Evolutionary conservation across 2,329 filamentous ascomycete species (phyloP).

Genomic region (Cryphonectria japonica): DNA sequence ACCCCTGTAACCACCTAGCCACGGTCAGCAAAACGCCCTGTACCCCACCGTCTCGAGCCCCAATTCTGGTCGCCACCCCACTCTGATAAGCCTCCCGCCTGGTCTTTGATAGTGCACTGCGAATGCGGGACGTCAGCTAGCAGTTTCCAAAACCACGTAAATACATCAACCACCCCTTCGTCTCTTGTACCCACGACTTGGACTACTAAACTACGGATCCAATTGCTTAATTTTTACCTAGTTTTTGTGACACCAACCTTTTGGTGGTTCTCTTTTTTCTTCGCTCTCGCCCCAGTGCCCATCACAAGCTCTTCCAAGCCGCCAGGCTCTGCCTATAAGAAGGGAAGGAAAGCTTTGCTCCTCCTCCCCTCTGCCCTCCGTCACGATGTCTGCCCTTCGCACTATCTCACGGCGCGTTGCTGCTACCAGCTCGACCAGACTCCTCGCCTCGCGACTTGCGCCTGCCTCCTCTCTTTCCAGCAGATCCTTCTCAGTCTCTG

Average conservation of each 20-base stretch:
- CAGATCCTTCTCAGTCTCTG: conserved; percentile 34
- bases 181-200: conserved; percentile 25
- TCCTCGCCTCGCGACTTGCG: conserved; percentile 25
- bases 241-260: conserved; percentile 21
- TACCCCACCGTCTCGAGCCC: conserved; percentile 11
- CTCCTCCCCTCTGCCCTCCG: neutral
- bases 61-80: conserved; percentile 9
- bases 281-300: neutral
- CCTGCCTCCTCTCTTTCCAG: conserved; percentile 29
- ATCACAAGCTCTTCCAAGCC: neutral
- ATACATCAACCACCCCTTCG: conserved; percentile 12
- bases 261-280: neutral
- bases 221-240: conserved; percentile 27
- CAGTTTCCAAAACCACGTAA: conserved; percentile 18
- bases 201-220: conserved; percentile 19
- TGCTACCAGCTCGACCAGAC: conserved; percentile 19
- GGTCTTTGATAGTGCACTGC: conserved; percentile 15
- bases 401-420: conserved; percentile 26
- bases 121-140: conserved; percentile 19
- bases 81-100: conserved; percentile 11
- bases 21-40: conserved; percentile 4
- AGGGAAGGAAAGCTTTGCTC: neutral
- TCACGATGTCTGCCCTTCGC: conserved; percentile 28
- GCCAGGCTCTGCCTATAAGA: conserved; percentile 20
- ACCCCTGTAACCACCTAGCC: neutral